Evolutionary conservation across 345 rosid species (phyloP).

Genomic region (Angophora floribunda): DNA sequence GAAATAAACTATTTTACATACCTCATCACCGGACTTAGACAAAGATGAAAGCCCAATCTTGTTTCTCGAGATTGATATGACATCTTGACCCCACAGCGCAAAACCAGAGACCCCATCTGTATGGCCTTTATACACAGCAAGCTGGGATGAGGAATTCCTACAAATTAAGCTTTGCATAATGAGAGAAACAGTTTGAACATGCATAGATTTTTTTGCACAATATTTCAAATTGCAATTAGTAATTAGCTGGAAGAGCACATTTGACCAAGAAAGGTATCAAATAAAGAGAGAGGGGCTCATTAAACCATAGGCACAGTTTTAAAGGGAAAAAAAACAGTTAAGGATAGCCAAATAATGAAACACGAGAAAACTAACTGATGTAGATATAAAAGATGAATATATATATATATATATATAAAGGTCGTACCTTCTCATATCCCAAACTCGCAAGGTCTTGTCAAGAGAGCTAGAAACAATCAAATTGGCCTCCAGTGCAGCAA

Average conservation of each 20-base stretch:
- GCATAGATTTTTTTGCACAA: background rate
- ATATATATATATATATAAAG: background rate
- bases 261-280: background rate
- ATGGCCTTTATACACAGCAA: slow-evolving; percentile 56
- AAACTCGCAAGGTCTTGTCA: slow-evolving; percentile 61
- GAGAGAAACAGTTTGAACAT: background rate
- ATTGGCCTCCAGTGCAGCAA: slow-evolving; percentile 76
- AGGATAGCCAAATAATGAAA: background rate
- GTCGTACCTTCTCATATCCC: slow-evolving; percentile 82
- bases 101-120: slow-evolving; percentile 71
- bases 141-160: slow-evolving; percentile 55
- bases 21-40: slow-evolving; percentile 51
- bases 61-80: slow-evolving; percentile 75
- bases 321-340: background rate
- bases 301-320: background rate
- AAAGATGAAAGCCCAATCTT: slow-evolving; percentile 77
- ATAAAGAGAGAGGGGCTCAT: background rate
- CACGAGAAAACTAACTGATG: background rate
- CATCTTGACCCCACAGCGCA: slow-evolving; percentile 81
- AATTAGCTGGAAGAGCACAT: background rate
- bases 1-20: slow-evolving; percentile 11
- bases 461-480: slow-evolving; percentile 90
- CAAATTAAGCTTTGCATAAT: background rate
- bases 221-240: background rate
- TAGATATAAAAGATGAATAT: background rate